These are phyloP conservation scores for Nicotiana attenuata DNA, from an alignment of 257 asterid species.

Conservation along the genomic window DNA sequence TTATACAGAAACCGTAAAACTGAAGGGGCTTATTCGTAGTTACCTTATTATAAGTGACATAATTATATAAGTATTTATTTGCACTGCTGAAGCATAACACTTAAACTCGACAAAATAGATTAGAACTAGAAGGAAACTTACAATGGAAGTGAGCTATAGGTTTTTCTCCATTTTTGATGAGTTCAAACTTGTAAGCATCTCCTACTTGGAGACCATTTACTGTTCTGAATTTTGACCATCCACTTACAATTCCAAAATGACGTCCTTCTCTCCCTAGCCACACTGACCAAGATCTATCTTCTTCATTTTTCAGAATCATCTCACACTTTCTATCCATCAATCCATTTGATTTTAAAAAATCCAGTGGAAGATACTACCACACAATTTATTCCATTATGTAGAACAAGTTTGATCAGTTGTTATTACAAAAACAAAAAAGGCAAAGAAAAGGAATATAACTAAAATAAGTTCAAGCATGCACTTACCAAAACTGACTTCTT, in stretches of 20 bases:
- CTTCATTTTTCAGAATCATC: not conserved
- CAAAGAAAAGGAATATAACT: not conserved
- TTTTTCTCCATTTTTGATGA: conserved; percentile 12
- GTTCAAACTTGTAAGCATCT: conserved; percentile 20
- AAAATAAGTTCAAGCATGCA: not conserved
- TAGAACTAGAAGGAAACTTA: not conserved
- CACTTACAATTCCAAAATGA: not conserved
- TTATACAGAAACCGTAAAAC: no score
- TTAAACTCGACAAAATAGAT: not conserved
- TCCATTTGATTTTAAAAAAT: not conserved
- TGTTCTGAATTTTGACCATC: not conserved
- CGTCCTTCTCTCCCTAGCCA: not conserved
- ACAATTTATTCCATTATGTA: not conserved
- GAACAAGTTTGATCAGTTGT: not conserved
- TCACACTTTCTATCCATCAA: not conserved
- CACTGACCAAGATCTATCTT: conserved; percentile 1
- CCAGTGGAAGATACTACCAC: not conserved
- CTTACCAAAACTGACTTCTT: not conserved
- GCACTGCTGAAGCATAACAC: not conserved
- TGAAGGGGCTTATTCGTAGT: no score
- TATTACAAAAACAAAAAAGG: not conserved
- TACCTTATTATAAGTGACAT: no score
- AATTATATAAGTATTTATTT: no score
- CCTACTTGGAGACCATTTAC: conserved; percentile 16
- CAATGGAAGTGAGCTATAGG: conserved; percentile 7